Base-by-base conservation (phyloP, 257 asterid genomes). In the Voacanga thouarsii region DNA sequence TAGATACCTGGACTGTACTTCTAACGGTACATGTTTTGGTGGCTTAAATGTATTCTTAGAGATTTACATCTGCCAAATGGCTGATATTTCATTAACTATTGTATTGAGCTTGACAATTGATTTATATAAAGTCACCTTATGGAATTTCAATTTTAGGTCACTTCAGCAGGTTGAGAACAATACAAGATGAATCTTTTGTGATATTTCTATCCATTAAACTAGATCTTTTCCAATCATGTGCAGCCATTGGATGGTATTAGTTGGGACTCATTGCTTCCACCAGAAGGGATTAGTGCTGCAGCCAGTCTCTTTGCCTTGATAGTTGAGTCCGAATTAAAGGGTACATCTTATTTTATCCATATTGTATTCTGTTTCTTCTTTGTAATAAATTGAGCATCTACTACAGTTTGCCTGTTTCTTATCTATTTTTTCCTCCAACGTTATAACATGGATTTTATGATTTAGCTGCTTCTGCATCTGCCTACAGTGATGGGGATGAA, bases 1-100 rank as follows among this genome's bases (percentile, higher is more conserved):
- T 95, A 75, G 99, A 95, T 79, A 84, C 97, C 51, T 95, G 99
- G 99, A 93, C 97, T 57, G 81, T 90, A 80, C 87, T 93, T 81
- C 93, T 95, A 77, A 75, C 79, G 97, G 99, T 94, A 91, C 76
- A 69, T 82, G 60, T 61, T 66, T 67, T 50, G 56, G n/a, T 47
- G 33, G 37, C 64, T 69, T 76, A 23, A 28, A 47, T 19, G 45
- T 76, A 39, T 76, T 61, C 44, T 41, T 75, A 2, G 55, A 12
- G 2, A 23, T 56, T 56, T 60, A 26, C 59, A 15, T 33, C 21
- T 61, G 23, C 37, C 33, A 44, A 61, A 1, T 15, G 61, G 44
- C 45, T 63, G 47, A 63, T 45, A 16, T 45, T 9, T 76, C 61
- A 63, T 24, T 44, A 28, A 47, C 43, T 21, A 30, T 45, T 45